phyloP scores from a whole-genome alignment of 2,329 filamentous ascomycete genomes.

The Trichoderma harzianum region DNA sequence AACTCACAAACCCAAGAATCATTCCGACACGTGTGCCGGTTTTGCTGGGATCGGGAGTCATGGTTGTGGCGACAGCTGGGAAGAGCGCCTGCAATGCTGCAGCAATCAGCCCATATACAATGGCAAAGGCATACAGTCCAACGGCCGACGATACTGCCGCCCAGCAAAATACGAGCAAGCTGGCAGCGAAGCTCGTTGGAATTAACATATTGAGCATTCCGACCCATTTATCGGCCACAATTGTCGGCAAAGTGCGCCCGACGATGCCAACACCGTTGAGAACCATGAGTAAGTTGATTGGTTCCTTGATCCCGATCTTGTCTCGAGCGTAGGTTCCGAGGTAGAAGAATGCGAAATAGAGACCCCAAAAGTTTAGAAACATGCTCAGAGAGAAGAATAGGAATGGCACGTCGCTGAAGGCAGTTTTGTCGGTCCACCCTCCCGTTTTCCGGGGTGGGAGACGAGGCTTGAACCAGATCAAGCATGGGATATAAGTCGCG shows the following conservation, averaged over 20 bases:
- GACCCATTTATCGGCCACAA: neutral
- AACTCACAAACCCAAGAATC: neutral
- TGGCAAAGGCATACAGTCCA: neutral
- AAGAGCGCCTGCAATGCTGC: neutral
- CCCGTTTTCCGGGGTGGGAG: neutral
- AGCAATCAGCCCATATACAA: neutral
- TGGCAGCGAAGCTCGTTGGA: neutral
- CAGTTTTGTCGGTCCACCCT: neutral
- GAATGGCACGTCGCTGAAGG: neutral
- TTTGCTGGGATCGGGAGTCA: neutral
- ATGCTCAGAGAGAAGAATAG: neutral
- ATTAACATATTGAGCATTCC: slow-evolving; percentile 12
- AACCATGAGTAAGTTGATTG: slow-evolving; percentile 33
- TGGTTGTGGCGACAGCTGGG: neutral
- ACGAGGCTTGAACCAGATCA: neutral
- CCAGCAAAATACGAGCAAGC: slow-evolving; percentile 1
- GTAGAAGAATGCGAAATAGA: neutral
- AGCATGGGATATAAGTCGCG: neutral
- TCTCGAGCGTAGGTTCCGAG: neutral
- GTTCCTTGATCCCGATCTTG: neutral
- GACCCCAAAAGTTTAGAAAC: neutral
- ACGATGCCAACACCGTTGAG: slow-evolving; percentile 47
- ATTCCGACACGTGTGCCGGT: neutral
- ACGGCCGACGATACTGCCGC: neutral
- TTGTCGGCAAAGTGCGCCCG: slow-evolving; percentile 11